Base-by-base conservation (phyloP, 306 rosid genomes). In the Myrica gale region DNA sequence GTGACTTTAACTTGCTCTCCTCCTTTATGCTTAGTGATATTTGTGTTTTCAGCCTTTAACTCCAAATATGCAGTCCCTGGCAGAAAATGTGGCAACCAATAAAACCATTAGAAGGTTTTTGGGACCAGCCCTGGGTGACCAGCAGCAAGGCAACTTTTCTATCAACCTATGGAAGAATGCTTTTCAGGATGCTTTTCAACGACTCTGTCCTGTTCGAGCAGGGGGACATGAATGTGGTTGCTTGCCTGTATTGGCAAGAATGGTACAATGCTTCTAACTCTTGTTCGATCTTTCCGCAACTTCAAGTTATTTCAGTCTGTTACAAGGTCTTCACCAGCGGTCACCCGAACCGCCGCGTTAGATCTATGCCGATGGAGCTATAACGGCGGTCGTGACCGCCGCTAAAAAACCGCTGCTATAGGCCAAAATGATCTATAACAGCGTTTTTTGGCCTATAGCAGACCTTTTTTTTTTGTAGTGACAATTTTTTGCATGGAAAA, bases 141-240 rank as follows among this genome's bases (percentile, higher is more conserved):
- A 88, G 80, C 85, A 82, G 81, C 99, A 90, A 83, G 99, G 97
- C 73, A 92, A 76, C 84, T 95, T 88, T 80, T 95, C 97, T 55
- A 74, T 92, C 60, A 81, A 75, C 84, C 84, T 90, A 2, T 95
- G 99, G 99, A 90, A 81, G 82, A 89, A 80, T 32, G 95, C 99
- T 76, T 92, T 95, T 81, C 93, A 87, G 73, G 97, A 95, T 82
- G 96, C 99, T 41, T 88, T 82, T 81, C 97, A 90, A 83, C 82
- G 88, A 60, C 91, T 95, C 65, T 95, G 99, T 82, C 99, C 99
- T n/a, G 87, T 95, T 82, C 90, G 91, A 72, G 97, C 98, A 37
- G 95, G 92, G 66, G 98, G 96, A 16, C 99, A 95, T 23, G 90
- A 85, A 82, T 95, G 99, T 87, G 99, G 99, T 78, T 95, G 98